Percentiles rank a stretch among this genome's conserved stretches.
phyloP scores from a whole-genome alignment of 2,329 filamentous ascomycete species.

The Elsinoe australis region DNA sequence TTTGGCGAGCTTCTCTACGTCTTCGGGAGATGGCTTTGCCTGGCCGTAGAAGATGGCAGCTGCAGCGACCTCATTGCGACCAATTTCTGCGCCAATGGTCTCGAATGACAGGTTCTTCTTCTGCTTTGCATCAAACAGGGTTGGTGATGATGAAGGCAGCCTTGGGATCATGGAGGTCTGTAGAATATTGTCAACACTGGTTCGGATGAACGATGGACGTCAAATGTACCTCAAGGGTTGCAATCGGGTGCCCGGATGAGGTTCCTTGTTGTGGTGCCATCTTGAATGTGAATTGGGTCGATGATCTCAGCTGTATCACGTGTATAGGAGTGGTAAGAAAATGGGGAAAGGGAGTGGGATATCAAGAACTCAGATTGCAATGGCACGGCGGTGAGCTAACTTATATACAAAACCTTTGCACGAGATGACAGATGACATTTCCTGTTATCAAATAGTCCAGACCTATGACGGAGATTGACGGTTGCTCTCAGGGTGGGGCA shows the following conservation, averaged over 20 bases:
- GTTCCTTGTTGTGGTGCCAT: slow-evolving; percentile 27
- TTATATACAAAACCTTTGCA: slow-evolving; percentile 2
- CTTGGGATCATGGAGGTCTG: slow-evolving; percentile 59
- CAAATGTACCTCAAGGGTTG: slow-evolving; percentile 25
- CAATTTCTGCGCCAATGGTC: slow-evolving; percentile 63
- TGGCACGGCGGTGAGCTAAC: background rate
- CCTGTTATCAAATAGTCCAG: slow-evolving; percentile 3
- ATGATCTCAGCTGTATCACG: slow-evolving; percentile 7
- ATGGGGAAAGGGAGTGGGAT: background rate
- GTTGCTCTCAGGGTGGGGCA: slow-evolving; percentile 1
- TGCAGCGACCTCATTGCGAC: slow-evolving; percentile 73
- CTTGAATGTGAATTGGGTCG: background rate
- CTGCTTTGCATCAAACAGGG: slow-evolving; percentile 76
- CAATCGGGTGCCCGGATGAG: slow-evolving; percentile 28
- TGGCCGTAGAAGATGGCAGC: slow-evolving; percentile 91
- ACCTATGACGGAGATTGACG: slow-evolving; percentile 14
- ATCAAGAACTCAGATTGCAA: too few species aligned
- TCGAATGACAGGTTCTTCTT: slow-evolving; percentile 69
- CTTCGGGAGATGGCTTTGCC: slow-evolving; percentile 62
- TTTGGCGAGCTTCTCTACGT: slow-evolving; percentile 58
- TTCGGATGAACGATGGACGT: background rate
- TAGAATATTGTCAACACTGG: slow-evolving; percentile 17
- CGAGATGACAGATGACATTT: background rate
- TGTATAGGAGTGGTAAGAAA: background rate
- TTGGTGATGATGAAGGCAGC: slow-evolving; percentile 62